These are phyloP conservation scores for Suillus subaureus DNA, from an alignment of 768 basidiomycete species.

Conservation along the genomic window DNA sequence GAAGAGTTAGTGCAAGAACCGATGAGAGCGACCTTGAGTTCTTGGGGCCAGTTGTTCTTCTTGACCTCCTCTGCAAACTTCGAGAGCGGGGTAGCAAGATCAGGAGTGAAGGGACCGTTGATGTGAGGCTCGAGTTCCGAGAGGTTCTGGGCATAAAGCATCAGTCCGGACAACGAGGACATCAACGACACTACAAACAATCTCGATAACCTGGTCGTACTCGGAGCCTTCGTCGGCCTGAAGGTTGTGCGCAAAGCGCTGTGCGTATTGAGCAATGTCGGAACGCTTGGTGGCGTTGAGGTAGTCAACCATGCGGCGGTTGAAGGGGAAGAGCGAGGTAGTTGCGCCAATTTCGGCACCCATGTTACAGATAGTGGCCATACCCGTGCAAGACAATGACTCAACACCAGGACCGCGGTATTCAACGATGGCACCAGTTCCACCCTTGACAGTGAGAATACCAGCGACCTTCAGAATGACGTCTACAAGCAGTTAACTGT, in stretches of 20 bases:
- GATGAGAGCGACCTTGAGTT: slow-evolving; percentile 96
- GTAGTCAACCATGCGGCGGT: slow-evolving; percentile 91
- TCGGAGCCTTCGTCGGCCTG: slow-evolving; percentile 85
- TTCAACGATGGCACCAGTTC: slow-evolving; percentile 98
- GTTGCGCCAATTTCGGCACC: slow-evolving; percentile 99
- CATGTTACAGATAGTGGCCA: slow-evolving; percentile 99
- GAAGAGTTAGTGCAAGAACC: slow-evolving; percentile 99
- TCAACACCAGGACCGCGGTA: slow-evolving; percentile 95
- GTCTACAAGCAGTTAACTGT: slow-evolving; percentile 48
- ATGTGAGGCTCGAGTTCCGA: slow-evolving; percentile 98
- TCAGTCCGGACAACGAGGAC: slow-evolving; percentile 3
- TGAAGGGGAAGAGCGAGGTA: slow-evolving; percentile 99
- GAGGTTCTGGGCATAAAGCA: slow-evolving; percentile 62
- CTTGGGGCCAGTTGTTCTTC: slow-evolving; percentile 95
- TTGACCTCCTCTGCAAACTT: slow-evolving; percentile 90
- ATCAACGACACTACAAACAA: slow-evolving; percentile 51
- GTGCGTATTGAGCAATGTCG: slow-evolving; percentile 87
- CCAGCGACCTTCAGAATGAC: slow-evolving; percentile 99
- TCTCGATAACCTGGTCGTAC: slow-evolving; percentile 93
- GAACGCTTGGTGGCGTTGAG: slow-evolving; percentile 92
- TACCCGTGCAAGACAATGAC: slow-evolving; percentile 96
- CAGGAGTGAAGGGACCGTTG: slow-evolving; percentile 99
- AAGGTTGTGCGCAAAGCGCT: slow-evolving; percentile 88
- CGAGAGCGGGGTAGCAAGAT: slow-evolving; percentile 97
- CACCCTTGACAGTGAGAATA: slow-evolving; percentile 98